Base-by-base conservation (phyloP, 371 early-diverging fungal genomes). In the Syncephalastrum contaminatum region DNA sequence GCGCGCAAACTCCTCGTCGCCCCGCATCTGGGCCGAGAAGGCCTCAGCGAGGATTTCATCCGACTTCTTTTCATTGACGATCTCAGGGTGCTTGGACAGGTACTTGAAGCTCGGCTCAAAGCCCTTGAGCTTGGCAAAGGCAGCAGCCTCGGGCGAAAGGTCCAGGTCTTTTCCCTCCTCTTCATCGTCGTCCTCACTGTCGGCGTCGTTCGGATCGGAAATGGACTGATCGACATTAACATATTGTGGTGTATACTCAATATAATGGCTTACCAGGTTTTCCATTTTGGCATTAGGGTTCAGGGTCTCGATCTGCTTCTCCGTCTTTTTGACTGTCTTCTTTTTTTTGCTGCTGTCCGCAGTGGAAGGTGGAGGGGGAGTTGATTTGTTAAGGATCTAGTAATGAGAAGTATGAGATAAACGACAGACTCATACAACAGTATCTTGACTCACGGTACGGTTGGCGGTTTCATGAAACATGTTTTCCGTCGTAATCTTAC, bases 31-130 rank as follows among this genome's bases (percentile, higher is more conserved):
- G 15, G 81, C 69, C 20, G 86, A 82, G 59, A 96, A 95, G 8
- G 93, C 97, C 48, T 91, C 86, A 0, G 91, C 93, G 53, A 96
- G 72, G 44, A 96, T 87, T 66, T 93, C 85, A 69, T 96, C 95
- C 4, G 87, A 82, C 49, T 82, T 84, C 39, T 71, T 80, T 55
- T 87, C 84, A 25, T 73, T 81, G 22, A 88, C 84, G 21, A 97
- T 75, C 15, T 82, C 73, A 16, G 88, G 82, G 62, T 95, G 72
- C 25, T 81, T 75, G 25, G 67, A 65, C 30, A 97, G 81, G 50
- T 80, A 92, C 43, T 81, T 73, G 62, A 77, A 81, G 39, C 86
- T 83, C 14, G 82, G 79, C 30, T 88, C 89, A 56, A 93, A 83
- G 21, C 80, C 80, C 43, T 73, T 79, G 16, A 87, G 59, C 22